These are phyloP conservation scores for Aspergillus nanangensis DNA, from an alignment of 495 filamentous ascomycete genomes.

Conservation along the genomic window DNA sequence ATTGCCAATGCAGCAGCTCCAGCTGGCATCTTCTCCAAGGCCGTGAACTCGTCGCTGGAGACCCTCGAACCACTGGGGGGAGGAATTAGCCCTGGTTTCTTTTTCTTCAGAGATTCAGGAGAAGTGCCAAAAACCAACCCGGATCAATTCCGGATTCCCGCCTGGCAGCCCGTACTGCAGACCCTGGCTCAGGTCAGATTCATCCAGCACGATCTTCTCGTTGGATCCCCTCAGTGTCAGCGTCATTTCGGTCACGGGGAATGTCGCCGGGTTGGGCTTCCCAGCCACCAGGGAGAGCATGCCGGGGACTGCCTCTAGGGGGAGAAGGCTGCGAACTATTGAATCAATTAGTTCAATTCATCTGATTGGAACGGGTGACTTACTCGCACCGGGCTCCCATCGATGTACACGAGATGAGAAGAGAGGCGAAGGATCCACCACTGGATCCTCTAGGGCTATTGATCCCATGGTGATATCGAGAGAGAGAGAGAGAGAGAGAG, in stretches of 20 bases:
- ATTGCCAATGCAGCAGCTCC: conserved; percentile 7
- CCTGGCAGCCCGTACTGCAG: conserved; percentile 5
- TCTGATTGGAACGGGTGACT: neutral
- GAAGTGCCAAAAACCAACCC: neutral
- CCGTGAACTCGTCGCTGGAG: conserved; percentile 4
- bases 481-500: too few species aligned
- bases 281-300: conserved; percentile 5
- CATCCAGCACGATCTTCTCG: neutral
- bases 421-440: neutral
- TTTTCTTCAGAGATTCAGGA: neutral
- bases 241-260: conserved; percentile 3
- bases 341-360: neutral
- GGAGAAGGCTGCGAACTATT: conserved; percentile 1
- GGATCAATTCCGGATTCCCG: conserved; percentile 2
- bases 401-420: neutral
- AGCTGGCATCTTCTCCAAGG: neutral
- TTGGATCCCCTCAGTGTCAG: neutral
- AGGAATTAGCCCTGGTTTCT: too few species aligned
- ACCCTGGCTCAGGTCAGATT: neutral
- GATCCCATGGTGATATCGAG: neutral
- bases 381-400: conserved; percentile 1
- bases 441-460: neutral
- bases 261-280: conserved; percentile 4
- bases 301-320: conserved; percentile 1
- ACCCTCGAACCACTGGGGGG: conserved; percentile 2